Conservation (phyloP, 1,284 basidiomycete species). For the Agaricales sp. region DNA sequence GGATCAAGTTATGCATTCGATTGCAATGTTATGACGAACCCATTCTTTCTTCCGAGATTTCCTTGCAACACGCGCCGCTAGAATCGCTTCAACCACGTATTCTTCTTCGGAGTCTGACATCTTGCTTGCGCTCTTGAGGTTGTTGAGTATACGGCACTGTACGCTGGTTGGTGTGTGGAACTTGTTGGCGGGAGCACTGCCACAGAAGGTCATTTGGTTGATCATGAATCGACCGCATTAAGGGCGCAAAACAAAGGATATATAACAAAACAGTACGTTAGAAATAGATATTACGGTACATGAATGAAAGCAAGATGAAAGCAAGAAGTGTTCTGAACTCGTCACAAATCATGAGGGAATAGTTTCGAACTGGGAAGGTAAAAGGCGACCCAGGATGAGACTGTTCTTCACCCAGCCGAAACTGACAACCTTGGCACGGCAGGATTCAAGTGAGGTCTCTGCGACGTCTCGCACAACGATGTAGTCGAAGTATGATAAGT, state of each 20-base stretch:
- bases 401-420: conserved; percentile 79
- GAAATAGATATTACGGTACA: not conserved
- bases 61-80: not conserved
- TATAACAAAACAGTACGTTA: not conserved
- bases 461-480: conserved; percentile 48
- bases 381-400: conserved; percentile 46
- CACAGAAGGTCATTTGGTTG: not conserved
- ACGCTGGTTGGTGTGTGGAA: too few species aligned
- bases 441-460: conserved; percentile 16
- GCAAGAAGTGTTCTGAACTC: not conserved
- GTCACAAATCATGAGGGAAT: conserved; percentile 2
- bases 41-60: conserved; percentile 4
- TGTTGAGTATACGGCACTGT: too few species aligned
- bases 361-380: conserved; percentile 24
- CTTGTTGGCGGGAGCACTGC: not conserved
- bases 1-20: not conserved
- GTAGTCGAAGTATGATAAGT: conserved; percentile 36
- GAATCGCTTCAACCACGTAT: conserved; percentile 2
- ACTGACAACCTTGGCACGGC: conserved; percentile 28
- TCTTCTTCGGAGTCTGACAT: conserved; percentile 2
- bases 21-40: conserved; percentile 5
- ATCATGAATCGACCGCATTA: not conserved
- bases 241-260: not conserved
- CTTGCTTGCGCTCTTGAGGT: not conserved
- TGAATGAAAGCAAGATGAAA: not conserved